Evolutionary conservation across 129 eudicot genomes (phyloP), one percentile per base, ranked within the genome.

Genomic region (Deinandra increscens): DNA sequence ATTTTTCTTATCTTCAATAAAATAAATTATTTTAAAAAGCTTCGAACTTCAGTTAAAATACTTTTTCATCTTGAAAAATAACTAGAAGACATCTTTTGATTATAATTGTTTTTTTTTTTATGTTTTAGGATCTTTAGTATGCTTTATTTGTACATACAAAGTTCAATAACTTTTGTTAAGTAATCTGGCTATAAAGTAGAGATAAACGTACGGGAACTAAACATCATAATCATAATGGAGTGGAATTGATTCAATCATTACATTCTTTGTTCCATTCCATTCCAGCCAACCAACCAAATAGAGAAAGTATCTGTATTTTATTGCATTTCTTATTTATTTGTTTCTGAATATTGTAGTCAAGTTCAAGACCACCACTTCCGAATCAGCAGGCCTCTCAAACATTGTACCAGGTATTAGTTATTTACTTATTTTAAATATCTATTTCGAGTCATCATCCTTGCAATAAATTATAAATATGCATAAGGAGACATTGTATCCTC

Each of bases 301-400:
- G 36, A 17, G 36, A 17, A 58, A 12, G 9, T 58, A 1, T 60
- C 2, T 60, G 19, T 66, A 41, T 10, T 18, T 43, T 36, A 36
- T 36, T 36, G 39, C 1, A 20, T 36, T 66, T 61, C 43, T 36
- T 36, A 66, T 53, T 60, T 60, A 1, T 72, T 74, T 59, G 11
- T 17, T 60, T 31, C 31, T 26, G 31, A 55, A 64, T 43, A 50
- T 51, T 80, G 29, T 79, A 86, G 89, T 58, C 85, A 74, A 81
- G 85, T 68, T 53, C 73, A 53, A 84, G 77, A 48, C 79, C 79
- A 14, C 84, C 80, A 18, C 76, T 61, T 60, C 84, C 83, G 10
- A 84, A 67, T 75, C 93, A 86, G 78, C 84, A 64, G 49, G 81
- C 71, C 12, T 78, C 86, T 50, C 93, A 87, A 71, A 18, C 92